These are phyloP conservation scores for Spiraea crenata DNA, from an alignment of 331 rosid species.

Conservation along the genomic window DNA sequence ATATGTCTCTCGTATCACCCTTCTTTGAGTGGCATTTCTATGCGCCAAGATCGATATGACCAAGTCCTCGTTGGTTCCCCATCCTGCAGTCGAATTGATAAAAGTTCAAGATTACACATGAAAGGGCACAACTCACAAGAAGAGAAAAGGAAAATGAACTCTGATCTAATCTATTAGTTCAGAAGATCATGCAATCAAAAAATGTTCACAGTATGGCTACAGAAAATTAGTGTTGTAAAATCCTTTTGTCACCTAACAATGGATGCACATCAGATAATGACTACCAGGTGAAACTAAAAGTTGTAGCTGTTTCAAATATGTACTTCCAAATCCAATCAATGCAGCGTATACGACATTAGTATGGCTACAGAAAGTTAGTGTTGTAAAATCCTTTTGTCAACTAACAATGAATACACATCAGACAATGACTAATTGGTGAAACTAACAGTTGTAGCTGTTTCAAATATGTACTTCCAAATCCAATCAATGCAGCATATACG, in stretches of 20 bases:
- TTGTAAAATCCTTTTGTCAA: no score
- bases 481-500: neutral
- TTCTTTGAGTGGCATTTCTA: slow-evolving; percentile 53
- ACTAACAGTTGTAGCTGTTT: neutral
- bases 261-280: no score
- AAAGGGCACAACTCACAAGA: neutral
- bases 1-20: slow-evolving; percentile 46
- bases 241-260: no score
- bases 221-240: no score
- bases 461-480: neutral
- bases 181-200: no score
- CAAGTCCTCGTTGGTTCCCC: slow-evolving; percentile 62
- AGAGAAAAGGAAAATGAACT: neutral
- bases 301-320: neutral
- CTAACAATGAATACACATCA: no score
- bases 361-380: no score
- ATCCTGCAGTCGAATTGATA: slow-evolving; percentile 39
- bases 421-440: no score
- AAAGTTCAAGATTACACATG: neutral
- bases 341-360: neutral
- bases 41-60: slow-evolving; percentile 64
- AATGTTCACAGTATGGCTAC: no score
- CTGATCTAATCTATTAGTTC: neutral
- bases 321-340: neutral
- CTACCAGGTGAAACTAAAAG: no score